A percentile compares a stretch with the other conserved stretches of the same genome.
Conservation (phyloP, 768 basidiomycete species). For the Russula foetens region DNA sequence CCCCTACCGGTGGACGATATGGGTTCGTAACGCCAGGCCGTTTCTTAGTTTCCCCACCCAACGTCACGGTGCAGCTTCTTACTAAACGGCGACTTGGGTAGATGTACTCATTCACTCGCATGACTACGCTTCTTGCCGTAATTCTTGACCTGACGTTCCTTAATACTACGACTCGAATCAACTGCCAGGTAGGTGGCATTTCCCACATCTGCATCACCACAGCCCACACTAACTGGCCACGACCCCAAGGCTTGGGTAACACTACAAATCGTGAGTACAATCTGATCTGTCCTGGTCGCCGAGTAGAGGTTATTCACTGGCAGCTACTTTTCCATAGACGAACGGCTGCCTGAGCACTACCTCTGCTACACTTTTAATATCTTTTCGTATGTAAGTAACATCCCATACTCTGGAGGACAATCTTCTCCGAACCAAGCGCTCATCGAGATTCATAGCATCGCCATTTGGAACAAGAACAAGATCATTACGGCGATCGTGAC, state of each 20-base stretch:
- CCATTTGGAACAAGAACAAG: too few species aligned
- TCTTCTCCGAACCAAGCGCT: too few species aligned
- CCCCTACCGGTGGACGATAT: neutral
- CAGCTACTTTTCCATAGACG: too few species aligned
- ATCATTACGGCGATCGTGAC: too few species aligned
- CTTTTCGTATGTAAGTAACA: too few species aligned
- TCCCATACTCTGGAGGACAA: too few species aligned
- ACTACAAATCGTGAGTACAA: neutral
- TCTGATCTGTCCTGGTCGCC: neutral
- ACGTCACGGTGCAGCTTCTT: too few species aligned
- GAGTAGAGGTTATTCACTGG: too few species aligned
- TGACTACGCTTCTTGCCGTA: neutral
- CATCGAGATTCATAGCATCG: too few species aligned
- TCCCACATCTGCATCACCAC: neutral
- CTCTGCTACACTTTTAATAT: too few species aligned
- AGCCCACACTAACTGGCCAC: neutral
- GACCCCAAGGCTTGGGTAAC: neutral
- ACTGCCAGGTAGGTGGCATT: neutral
- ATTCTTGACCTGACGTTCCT: neutral
- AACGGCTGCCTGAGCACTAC: too few species aligned
- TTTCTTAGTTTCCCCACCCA: neutral
- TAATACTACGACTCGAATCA: neutral
- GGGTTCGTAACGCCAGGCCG: neutral
- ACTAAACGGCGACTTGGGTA: neutral
- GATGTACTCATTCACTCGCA: neutral